Base-by-base conservation (phyloP, 2,329 filamentous ascomycete species). In the Purpureocillium takamizusanense region DNA sequence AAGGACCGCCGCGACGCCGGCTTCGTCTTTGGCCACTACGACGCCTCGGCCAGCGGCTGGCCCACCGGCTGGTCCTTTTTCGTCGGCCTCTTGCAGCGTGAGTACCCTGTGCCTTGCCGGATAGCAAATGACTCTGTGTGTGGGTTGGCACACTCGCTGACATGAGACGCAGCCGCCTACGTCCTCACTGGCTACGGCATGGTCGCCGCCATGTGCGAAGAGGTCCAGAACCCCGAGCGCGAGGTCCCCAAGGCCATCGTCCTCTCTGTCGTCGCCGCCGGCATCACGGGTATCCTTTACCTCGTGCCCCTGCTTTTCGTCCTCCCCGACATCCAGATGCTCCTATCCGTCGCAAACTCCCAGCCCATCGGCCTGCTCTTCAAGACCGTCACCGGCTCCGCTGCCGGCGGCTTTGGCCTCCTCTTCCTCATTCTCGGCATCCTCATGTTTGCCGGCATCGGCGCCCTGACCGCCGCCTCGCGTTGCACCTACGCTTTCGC, bases 311-410 rank as follows among this genome's bases (percentile, higher is more conserved):
- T 90, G 45, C 70, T 89, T 18, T 88, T 89, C 56, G 81, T 87
- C 28, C 67, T 89, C 21, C 83, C 84, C 0, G 72, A 83, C 36
- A 72, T 88, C 7, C 50, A 75, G 44, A 59, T 66, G 34, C 72
- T 89, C 13, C 74, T 85, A 21, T 57, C 61, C 2, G 81, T 83
- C 12, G 72, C 81, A 16, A 86, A 78, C 41, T 81, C 80, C 8
- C 85, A 89, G 51, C 84, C 86, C 1, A 83, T 90, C 44, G 83
- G 81, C 8, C 66, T 81, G 4, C 64, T 89, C 25, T 89, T 89
- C 70, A 85, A 85, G 61, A 78, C 67, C 0, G 83, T 79, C 9
- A 88, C 84, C 0, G 83, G 83, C 2, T 84, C 81, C 15, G 70
- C 80, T 1, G 77, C 67, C 5, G 85, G 83, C 17, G 85, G 84